These are phyloP conservation scores for Oenanthe sinensis DNA, from an alignment of 129 eudicot genomes.

Conservation along the genomic window DNA sequence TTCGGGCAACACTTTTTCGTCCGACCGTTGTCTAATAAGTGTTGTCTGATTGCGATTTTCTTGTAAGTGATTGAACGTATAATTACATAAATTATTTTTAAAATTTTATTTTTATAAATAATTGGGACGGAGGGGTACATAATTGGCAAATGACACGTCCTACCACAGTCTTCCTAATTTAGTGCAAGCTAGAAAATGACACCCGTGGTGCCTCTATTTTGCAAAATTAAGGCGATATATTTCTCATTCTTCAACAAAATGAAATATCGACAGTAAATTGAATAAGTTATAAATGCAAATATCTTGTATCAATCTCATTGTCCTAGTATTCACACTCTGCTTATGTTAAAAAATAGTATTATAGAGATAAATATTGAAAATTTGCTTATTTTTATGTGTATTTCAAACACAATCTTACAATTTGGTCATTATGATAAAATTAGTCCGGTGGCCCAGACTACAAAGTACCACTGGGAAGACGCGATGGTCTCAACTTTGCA, in stretches of 20 bases:
- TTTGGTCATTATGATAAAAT: background rate
- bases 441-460: constrained; percentile 44
- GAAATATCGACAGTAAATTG: background rate
- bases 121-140: too few relatives aligned
- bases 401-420: background rate
- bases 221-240: background rate
- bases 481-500: constrained; percentile 31
- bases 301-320: too few relatives aligned
- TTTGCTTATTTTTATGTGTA: background rate
- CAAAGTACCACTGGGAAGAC: constrained; percentile 34
- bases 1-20: too few relatives aligned
- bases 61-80: too few relatives aligned
- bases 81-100: too few relatives aligned
- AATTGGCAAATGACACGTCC: background rate
- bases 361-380: too few relatives aligned
- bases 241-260: background rate
- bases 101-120: too few relatives aligned
- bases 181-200: background rate
- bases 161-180: background rate
- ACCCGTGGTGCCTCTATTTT: background rate
- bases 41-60: too few relatives aligned
- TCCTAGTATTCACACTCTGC: too few relatives aligned
- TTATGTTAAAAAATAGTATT: too few relatives aligned
- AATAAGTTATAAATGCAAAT: background rate
- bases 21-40: too few relatives aligned